These are phyloP conservation scores for Dendrostoma leiphaemia DNA, from an alignment of 2,329 filamentous ascomycete species.

Conservation along the genomic window DNA sequence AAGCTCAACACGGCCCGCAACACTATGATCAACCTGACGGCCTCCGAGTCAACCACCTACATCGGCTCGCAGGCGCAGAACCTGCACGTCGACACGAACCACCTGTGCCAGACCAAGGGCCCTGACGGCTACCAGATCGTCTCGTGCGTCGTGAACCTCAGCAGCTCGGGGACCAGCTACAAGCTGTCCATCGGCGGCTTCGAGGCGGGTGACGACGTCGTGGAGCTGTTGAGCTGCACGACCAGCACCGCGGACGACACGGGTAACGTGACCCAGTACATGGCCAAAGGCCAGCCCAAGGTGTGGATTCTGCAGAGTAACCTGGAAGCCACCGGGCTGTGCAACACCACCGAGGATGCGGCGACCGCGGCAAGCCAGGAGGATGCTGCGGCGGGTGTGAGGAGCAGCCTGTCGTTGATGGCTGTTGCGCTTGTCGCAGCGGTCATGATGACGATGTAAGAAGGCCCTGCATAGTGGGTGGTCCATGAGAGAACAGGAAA, in stretches of 20 bases:
- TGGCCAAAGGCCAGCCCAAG: slow-evolving; percentile 16
- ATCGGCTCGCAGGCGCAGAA: slow-evolving; percentile 35
- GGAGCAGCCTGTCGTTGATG: slow-evolving; percentile 9
- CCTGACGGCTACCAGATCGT: slow-evolving; percentile 34
- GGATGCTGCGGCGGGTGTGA: slow-evolving; percentile 6
- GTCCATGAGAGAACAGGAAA: neutral
- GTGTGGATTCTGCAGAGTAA: slow-evolving; percentile 18
- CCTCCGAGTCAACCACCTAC: slow-evolving; percentile 33
- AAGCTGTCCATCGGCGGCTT: slow-evolving; percentile 26
- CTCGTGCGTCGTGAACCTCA: slow-evolving; percentile 38
- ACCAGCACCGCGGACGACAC: slow-evolving; percentile 14
- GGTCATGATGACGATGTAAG: slow-evolving; percentile 15
- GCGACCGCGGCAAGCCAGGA: slow-evolving; percentile 7
- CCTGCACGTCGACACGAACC: slow-evolving; percentile 36
- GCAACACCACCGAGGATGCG: slow-evolving; percentile 13
- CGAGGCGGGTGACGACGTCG: slow-evolving; percentile 24
- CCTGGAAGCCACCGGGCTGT: slow-evolving; percentile 9
- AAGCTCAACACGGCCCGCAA: slow-evolving; percentile 50
- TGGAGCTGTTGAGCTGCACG: slow-evolving; percentile 25
- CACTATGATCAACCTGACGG: slow-evolving; percentile 42
- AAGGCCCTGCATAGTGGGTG: neutral
- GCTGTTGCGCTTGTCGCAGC: slow-evolving; percentile 1
- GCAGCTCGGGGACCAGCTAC: slow-evolving; percentile 28
- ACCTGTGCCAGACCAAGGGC: slow-evolving; percentile 44
- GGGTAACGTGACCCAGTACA: slow-evolving; percentile 20